Base-by-base conservation (phyloP, 805 yeast genomes). In the Metschnikowia dekortorum region DNA sequence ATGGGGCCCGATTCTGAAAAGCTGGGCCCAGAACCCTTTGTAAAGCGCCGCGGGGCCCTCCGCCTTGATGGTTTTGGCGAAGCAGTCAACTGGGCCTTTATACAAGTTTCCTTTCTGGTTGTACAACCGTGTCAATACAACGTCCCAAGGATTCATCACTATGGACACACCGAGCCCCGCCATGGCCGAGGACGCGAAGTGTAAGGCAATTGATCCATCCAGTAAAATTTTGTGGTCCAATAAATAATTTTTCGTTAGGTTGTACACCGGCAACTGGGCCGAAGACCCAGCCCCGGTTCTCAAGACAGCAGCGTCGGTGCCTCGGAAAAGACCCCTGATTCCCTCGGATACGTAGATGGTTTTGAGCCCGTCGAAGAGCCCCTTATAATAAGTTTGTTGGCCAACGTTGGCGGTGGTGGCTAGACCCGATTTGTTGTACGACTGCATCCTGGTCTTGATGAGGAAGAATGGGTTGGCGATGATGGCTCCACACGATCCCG, bases 91-190 rank as follows among this genome's bases (percentile, higher is more conserved):
- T 1, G 96, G 95, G 8, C 96, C 96, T 46, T 73, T 77, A 70
- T 94, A 94, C 47, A 87, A 78, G 61, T 87, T 79, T 44, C 96
- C 96, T 68, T 85, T 87, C 67, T 94, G 98, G 69, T 94, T 94
- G 71, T 92, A 94, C 66, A 94, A 85, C 73, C 99, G 82, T 1
- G 99, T 94, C 70, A 94, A 75, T 47, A 94, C 79, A 41, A 94
- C 98, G 68, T 94, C 99, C 82, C 96, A 90, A 13, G 99, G 98
- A 66, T 91, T 94, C 97, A 94, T 92, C 32, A 89, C 96, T 18
- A 91, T 75, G 46, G 95, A 91, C 32, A 94, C 98, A 59, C 96
- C 97, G 38, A 90, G 65, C 41, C 99, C 99, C 7, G 97, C 84
- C 55, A 79, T 71, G 1, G 91, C 82, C 39, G 90, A 81, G 1